Base-by-base conservation (phyloP, 192 early-diverging fungal genomes). In the Geranomyces variabilis region DNA sequence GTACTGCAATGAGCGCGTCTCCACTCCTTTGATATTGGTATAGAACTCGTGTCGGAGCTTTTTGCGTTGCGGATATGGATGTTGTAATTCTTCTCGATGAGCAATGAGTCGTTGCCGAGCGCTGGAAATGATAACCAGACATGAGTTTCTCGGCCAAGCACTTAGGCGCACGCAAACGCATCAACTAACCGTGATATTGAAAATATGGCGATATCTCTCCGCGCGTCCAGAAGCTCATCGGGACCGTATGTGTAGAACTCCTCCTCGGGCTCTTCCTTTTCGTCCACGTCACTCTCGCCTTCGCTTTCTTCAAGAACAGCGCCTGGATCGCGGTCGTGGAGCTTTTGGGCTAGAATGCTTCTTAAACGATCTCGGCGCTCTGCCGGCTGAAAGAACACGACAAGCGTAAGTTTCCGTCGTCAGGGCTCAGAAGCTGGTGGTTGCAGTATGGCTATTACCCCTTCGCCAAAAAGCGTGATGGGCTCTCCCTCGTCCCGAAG, bases 381-480 rank as follows among this genome's bases (percentile, higher is more conserved):
- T 12, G 84, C 91, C 49, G 91, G 80, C 81, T 89, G 47, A 4
- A 34, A 17, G 19, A 53, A 26, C 62, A 30, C n/a, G 41, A 58
- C 44, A 10, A 10, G 33, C 26, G 58, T 30, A 57, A 69, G 17
- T 51, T 29, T 3, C 29, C 6, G 22, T 47, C 24, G 8, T 7
- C 3, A 7, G 3, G 3, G 36, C 22, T 68, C 47, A 6, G 0
- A 1, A 7, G 53, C 7, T 13, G 14, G 22, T 15, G 15, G 22
- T 44, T 56, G 66, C 31, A 6, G 21, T 29, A 33, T 7, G 65
- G 84, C 73, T n/a, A n/a, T n/a, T 88, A 92, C 92, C 51, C 92
- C 96, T 87, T 99, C 96, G 41, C 89, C 96, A 77, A 99, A 99
- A 0, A 96, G 77, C 58, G 94, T 96, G 71, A 94, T 89, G 0